A percentile compares a stretch with the other conserved stretches of the same genome.
Conservation (phyloP, 2,329 filamentous ascomycete species). For the Fusarium sp. region DNA sequence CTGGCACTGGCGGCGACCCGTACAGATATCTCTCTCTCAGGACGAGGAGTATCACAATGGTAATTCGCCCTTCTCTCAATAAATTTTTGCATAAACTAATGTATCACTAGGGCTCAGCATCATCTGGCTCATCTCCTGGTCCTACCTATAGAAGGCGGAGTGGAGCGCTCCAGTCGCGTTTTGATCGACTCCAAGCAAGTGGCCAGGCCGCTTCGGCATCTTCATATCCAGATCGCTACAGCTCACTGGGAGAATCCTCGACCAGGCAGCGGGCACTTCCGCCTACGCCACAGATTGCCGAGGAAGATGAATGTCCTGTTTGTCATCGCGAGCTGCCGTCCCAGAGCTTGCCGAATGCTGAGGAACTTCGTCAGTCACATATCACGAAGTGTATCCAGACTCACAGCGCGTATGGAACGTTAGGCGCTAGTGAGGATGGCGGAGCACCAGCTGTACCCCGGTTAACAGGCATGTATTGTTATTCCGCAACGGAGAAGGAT, state of each 20-base stretch:
- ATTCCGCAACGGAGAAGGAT: slow-evolving; percentile 73
- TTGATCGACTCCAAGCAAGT: slow-evolving; percentile 52
- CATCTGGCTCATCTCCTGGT: slow-evolving; percentile 37
- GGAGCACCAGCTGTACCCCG: slow-evolving; percentile 50
- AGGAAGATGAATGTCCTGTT: slow-evolving; percentile 83
- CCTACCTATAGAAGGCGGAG: slow-evolving; percentile 45
- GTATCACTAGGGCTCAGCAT: slow-evolving; percentile 20
- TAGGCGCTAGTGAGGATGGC: slow-evolving; percentile 40
- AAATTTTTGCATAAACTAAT: background rate
- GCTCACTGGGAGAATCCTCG: slow-evolving; percentile 47
- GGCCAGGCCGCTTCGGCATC: slow-evolving; percentile 47
- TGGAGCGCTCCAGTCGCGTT: slow-evolving; percentile 47
- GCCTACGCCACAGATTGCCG: slow-evolving; percentile 63
- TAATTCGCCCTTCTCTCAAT: slow-evolving; percentile 44
- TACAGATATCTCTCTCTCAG: slow-evolving; percentile 48
- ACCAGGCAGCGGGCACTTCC: slow-evolving; percentile 52
- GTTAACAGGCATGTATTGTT: slow-evolving; percentile 70
- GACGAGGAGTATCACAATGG: slow-evolving; percentile 61
- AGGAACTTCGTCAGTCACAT: slow-evolving; percentile 65
- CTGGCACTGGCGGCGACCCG: slow-evolving; percentile 46
- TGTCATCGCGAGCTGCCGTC: slow-evolving; percentile 77
- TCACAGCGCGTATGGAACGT: slow-evolving; percentile 61
- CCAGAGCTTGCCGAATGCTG: slow-evolving; percentile 61
- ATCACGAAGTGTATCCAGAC: slow-evolving; percentile 66
- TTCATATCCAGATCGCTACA: slow-evolving; percentile 46